Percentiles rank a stretch among this genome's conserved stretches.
These are phyloP conservation scores for Lanmaoa pseudosensibilis DNA, from an alignment of 768 basidiomycete species.

Conservation along the genomic window DNA sequence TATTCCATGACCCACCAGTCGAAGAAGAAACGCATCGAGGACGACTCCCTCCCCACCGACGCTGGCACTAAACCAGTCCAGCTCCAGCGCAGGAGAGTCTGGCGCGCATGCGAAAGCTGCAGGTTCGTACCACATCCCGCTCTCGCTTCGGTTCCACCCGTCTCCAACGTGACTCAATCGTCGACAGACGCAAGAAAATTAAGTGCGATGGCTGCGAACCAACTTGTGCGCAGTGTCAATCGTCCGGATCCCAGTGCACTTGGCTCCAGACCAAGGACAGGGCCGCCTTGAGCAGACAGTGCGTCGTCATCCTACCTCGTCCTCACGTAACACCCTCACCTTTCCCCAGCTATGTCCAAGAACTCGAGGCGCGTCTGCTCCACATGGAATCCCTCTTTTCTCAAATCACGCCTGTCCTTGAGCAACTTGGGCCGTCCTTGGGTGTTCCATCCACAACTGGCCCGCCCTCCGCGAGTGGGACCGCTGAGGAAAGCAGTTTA, in stretches of 20 bases:
- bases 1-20: slow-evolving; percentile 52
- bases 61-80: slow-evolving; percentile 68
- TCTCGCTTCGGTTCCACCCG: slow-evolving; percentile 7
- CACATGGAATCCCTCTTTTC: slow-evolving; percentile 88
- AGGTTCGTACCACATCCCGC: slow-evolving; percentile 49
- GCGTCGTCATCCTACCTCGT: slow-evolving; percentile 32
- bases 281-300: slow-evolving; percentile 89
- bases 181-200: slow-evolving; percentile 81
- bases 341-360: slow-evolving; percentile 76
- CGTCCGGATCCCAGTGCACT: slow-evolving; percentile 75
- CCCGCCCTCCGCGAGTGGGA: slow-evolving; percentile 26
- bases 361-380: slow-evolving; percentile 81
- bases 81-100: slow-evolving; percentile 76
- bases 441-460: slow-evolving; percentile 41
- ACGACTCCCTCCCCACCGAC: slow-evolving; percentile 50
- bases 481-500: slow-evolving; percentile 15
- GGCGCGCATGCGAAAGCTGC: slow-evolving; percentile 90
- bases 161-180: slow-evolving; percentile 18
- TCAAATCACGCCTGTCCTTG: slow-evolving; percentile 77
- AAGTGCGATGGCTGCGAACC: slow-evolving; percentile 90
- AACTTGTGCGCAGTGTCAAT: slow-evolving; percentile 77
- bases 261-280: slow-evolving; percentile 93
- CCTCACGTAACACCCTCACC: slow-evolving; percentile 18
- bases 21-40: slow-evolving; percentile 79
- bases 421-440: slow-evolving; percentile 62